Percentiles rank a stretch among this genome's conserved stretches.
phyloP scores from a whole-genome alignment of 306 rosid species.

The Dryas drummondii region DNA sequence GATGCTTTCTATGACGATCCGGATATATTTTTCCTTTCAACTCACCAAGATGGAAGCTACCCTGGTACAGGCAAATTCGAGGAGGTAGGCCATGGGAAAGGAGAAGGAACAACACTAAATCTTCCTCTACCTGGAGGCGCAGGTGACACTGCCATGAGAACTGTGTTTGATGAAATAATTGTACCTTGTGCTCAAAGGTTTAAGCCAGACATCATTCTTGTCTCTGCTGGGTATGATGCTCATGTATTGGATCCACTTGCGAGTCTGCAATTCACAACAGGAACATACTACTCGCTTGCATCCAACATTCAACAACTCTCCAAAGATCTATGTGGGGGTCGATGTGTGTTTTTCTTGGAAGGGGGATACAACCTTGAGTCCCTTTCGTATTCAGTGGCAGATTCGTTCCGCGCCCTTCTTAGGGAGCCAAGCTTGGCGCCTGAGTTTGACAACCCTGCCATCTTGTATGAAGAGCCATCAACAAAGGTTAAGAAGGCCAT shows the following conservation, averaged over 20 bases:
- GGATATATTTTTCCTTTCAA: slow-evolving; percentile 81
- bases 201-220: slow-evolving; percentile 89
- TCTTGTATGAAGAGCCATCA: slow-evolving; percentile 78
- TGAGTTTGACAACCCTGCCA: slow-evolving; percentile 69
- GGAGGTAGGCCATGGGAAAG: slow-evolving; percentile 76
- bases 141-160: slow-evolving; percentile 74
- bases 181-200: slow-evolving; percentile 87
- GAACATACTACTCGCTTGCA: slow-evolving; percentile 86
- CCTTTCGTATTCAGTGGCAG: slow-evolving; percentile 74
- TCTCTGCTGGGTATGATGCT: slow-evolving; percentile 97
- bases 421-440: slow-evolving; percentile 77
- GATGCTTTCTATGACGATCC: slow-evolving; percentile 93
- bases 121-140: slow-evolving; percentile 97
- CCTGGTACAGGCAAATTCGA: slow-evolving; percentile 93
- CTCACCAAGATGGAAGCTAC: slow-evolving; percentile 96
- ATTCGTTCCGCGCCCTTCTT: slow-evolving; percentile 82
- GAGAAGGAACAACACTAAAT: slow-evolving; percentile 88
- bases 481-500: slow-evolving; percentile 58
- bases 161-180: slow-evolving; percentile 79
- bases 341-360: slow-evolving; percentile 80
- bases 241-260: slow-evolving; percentile 91
- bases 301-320: slow-evolving; percentile 76
- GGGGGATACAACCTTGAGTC: slow-evolving; percentile 91
- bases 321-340: slow-evolving; percentile 65
- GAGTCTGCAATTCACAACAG: slow-evolving; percentile 76